phyloP scores from a whole-genome alignment of 2,329 filamentous ascomycete genomes.

The Talaromyces sp. region DNA sequence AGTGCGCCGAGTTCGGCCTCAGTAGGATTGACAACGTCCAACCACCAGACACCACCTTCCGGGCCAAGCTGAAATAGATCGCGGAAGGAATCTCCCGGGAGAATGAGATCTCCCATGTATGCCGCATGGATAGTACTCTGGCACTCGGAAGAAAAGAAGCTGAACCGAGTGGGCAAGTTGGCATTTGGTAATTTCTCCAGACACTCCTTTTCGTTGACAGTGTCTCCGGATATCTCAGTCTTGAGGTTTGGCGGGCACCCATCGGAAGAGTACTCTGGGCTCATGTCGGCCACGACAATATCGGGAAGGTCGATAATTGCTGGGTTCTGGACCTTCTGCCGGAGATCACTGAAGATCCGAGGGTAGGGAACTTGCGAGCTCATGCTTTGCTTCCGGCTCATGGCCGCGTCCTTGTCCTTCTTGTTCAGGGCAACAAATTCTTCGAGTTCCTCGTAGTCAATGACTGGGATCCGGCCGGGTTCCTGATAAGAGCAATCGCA shows the following conservation, averaged over 20 bases:
- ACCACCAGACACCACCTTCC: conserved; percentile 91
- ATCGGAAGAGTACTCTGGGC: conserved; percentile 22
- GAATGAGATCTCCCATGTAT: conserved; percentile 79
- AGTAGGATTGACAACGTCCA: conserved; percentile 86
- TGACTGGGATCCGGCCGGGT: conserved; percentile 72
- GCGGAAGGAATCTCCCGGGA: conserved; percentile 83
- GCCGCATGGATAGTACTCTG: conserved; percentile 90
- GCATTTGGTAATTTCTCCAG: conserved; percentile 36
- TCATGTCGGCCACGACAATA: conserved; percentile 25
- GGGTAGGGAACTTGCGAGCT: conserved; percentile 48
- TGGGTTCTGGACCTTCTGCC: conserved; percentile 36
- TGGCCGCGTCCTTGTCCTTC: conserved; percentile 41
- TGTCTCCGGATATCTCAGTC: conserved; percentile 2
- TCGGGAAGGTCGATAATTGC: conserved; percentile 25
- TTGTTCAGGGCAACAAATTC: conserved; percentile 69
- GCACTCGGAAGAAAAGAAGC: conserved; percentile 93
- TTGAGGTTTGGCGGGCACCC: conserved; percentile 18
- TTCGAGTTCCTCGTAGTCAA: conserved; percentile 90
- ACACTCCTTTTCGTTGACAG: conserved; percentile 27
- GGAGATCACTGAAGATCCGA: conserved; percentile 59
- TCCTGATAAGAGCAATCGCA: conserved; percentile 79
- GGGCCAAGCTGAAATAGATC: conserved; percentile 72
- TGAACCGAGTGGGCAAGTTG: conserved; percentile 73
- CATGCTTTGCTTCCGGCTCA: conserved; percentile 38
- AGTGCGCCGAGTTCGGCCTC: conserved; percentile 83